Conservation (phyloP, 169 alveolate genomes). For the Plasmodium blacklocki region DNA sequence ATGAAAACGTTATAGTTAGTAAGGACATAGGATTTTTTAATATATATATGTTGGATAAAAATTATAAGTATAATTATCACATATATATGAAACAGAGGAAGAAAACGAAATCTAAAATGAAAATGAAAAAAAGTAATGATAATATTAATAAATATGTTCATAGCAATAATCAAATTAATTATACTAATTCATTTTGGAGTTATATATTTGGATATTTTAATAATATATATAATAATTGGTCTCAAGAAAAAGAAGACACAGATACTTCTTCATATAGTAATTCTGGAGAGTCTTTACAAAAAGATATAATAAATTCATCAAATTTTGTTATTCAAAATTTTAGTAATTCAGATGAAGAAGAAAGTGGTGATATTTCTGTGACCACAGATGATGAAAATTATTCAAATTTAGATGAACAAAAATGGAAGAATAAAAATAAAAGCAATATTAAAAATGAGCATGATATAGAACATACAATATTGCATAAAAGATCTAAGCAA, state of each 20-base stretch:
- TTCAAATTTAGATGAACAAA: background rate
- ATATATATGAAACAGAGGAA: background rate
- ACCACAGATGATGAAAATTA: background rate
- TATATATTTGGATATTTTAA: conserved; percentile 49
- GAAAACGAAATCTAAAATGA: background rate
- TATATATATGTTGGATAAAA: conserved; percentile 6
- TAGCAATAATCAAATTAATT: too few species aligned
- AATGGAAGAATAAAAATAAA: background rate
- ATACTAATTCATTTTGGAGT: conserved; percentile 28
- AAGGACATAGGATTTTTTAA: conserved; percentile 46
- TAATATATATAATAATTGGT: conserved; percentile 43
- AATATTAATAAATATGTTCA: too few species aligned
- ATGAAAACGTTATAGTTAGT: conserved; percentile 44
- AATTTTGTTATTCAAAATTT: conserved; percentile 23
- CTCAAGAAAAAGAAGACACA: conserved; percentile 4
- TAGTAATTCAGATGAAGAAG: conserved; percentile 6
- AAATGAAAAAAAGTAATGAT: background rate
- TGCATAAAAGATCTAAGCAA: background rate
- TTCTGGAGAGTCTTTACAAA: background rate
- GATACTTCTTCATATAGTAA: background rate
- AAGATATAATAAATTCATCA: conserved; percentile 9
- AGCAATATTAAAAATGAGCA: background rate
- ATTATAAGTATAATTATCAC: conserved; percentile 46
- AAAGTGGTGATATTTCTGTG: conserved; percentile 1
- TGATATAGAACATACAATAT: background rate